Evolutionary conservation across 164 flowering plant species (phyloP), one percentile per base, ranked within the genome.

Genomic region (Annona cherimola): DNA sequence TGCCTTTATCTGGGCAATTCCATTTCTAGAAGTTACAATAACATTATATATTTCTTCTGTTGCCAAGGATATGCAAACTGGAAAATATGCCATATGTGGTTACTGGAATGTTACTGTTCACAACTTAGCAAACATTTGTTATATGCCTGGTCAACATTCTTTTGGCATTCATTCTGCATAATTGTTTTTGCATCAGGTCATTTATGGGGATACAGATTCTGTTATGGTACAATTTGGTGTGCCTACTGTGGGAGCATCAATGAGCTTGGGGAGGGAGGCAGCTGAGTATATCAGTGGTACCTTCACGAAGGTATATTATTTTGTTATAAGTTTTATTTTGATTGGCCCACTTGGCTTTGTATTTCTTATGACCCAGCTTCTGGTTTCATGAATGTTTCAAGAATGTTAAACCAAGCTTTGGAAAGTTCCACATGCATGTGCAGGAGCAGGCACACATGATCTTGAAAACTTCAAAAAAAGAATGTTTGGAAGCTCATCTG

Each of bases 201-300:
- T 96, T 72, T 96, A 96, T 84, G 99, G 99, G 69, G 99, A 96
- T 76, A 96, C 99, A 63, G 99, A 96, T 85, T 96, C 98, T 4
- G 97, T 96, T 42, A 93, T 96, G 99, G 99, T 93, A 73, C 96
- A 89, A 75, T 96, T 96, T 76, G 98, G 99, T 70, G 97, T 91
- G 43, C 71, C 90, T 67, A 78, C 87, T 67, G 95, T 93, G 20
- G 97, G 86, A 72, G 92, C 70, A 74, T 94, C 99, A 66, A 96
- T 93, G 99, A 82, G 69, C 57, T 82, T 96, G 82, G 99, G 99
- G 26, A 88, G 91, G 78, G 96, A 93, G 84, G 99, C 99, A 68
- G 99, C 99, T 73, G 97, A 88, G 19, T 86, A 82, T 66, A 92
- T 96, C 61, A 91, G 97, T 74, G 85, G 86, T 66, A 93, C 98